phyloP scores from a whole-genome alignment of 805 yeast genomes.

The Suhomyces vadensis region DNA sequence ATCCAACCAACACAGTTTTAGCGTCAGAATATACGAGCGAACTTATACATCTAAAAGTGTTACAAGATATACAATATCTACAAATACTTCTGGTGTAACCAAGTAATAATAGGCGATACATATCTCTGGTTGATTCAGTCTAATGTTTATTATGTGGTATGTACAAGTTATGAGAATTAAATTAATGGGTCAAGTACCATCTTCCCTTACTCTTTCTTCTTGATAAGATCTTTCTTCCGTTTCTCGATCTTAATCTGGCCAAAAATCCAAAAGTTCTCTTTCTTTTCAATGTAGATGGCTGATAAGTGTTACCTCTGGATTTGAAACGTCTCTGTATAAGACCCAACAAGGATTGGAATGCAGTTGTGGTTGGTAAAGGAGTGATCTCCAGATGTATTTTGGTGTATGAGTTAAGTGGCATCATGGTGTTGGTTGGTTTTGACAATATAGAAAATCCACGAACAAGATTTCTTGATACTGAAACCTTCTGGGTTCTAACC shows the following conservation, averaged over 20 bases:
- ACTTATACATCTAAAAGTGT: no score
- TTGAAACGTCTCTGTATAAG: conserved; percentile 68
- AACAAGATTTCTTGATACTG: conserved; percentile 4
- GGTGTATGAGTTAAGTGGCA: conserved; percentile 2
- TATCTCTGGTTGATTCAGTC: background rate
- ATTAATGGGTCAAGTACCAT: conserved; percentile 83
- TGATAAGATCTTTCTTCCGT: conserved; percentile 75
- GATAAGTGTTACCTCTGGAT: conserved; percentile 91
- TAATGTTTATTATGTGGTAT: conserved; percentile 1
- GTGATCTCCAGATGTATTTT: conserved; percentile 6
- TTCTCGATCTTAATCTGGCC: conserved; percentile 71
- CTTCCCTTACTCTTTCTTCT: conserved; percentile 87
- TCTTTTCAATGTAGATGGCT: conserved; percentile 87
- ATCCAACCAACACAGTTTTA: no score
- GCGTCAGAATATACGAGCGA: no score
- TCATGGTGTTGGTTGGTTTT: conserved; percentile 10
- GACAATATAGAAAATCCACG: conserved; percentile 16
- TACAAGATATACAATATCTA: no score
- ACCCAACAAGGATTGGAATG: conserved; percentile 32
- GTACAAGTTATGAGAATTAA: conserved; percentile 4
- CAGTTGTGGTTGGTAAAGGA: conserved; percentile 11
- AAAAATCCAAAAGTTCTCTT: conserved; percentile 89
- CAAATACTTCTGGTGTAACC: no score
- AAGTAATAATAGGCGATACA: background rate
- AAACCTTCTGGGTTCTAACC: conserved; percentile 8